These are phyloP conservation scores for Metroxylon sagu DNA, from an alignment of 176 grass and related monocot genomes.

Conservation along the genomic window DNA sequence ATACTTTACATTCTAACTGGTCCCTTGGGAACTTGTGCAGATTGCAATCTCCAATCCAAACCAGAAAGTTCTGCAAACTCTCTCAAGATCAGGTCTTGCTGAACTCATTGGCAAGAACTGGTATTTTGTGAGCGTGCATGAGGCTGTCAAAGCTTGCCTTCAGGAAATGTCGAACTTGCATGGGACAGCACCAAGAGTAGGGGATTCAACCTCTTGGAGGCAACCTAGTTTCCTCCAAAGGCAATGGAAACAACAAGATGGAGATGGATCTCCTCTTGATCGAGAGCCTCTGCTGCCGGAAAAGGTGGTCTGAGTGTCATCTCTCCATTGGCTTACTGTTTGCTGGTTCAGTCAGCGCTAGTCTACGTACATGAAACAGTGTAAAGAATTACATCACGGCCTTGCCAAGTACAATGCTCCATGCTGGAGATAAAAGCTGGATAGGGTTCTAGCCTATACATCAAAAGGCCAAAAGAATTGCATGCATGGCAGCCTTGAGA, in stretches of 20 bases:
- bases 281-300: neutral
- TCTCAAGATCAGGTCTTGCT: neutral
- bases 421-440: too few species aligned
- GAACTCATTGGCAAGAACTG: slow-evolving; percentile 11
- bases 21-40: neutral
- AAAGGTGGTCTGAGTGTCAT: too few species aligned
- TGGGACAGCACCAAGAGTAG: neutral
- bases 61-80: slow-evolving; percentile 6
- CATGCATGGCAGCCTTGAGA: too few species aligned
- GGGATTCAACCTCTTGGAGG: neutral
- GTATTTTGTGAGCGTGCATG: slow-evolving; percentile 14
- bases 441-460: too few species aligned
- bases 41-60: slow-evolving; percentile 18
- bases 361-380: too few species aligned
- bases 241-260: neutral
- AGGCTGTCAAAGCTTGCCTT: slow-evolving; percentile 8
- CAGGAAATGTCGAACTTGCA: slow-evolving; percentile 6
- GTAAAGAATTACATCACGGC: too few species aligned
- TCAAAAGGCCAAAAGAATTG: too few species aligned
- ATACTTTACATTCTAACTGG: neutral
- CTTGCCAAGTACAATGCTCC: too few species aligned
- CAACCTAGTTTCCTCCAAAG: neutral
- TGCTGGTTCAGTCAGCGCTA: too few species aligned
- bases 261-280: neutral
- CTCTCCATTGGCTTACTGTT: too few species aligned